These are phyloP conservation scores for Fragaria iinumae DNA, from an alignment of 306 rosid species.

Conservation along the genomic window DNA sequence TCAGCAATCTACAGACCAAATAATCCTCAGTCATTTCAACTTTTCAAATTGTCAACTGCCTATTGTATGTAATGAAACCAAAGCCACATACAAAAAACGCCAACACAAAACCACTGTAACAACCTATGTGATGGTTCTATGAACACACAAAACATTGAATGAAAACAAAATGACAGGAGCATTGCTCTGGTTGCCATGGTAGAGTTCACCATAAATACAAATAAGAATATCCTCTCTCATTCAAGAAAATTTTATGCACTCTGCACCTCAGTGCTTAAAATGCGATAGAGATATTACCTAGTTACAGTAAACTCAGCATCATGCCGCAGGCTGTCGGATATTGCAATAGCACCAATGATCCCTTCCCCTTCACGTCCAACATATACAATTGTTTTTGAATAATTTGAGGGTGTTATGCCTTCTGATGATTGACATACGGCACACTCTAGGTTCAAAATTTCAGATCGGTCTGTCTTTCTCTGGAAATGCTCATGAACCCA, in stretches of 20 bases:
- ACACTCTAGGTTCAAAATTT: constrained; percentile 54
- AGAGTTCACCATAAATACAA: neutral
- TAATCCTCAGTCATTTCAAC: neutral
- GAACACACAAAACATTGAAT: neutral
- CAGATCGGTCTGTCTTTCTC: constrained; percentile 37
- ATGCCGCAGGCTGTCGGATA: constrained; percentile 80
- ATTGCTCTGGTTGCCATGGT: neutral
- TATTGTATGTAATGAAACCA: neutral
- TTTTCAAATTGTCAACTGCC: neutral
- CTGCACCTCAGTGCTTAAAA: neutral
- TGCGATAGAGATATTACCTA: constrained; percentile 40
- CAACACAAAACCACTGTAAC: neutral
- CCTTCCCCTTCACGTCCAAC: constrained; percentile 98
- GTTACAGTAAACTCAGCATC: constrained; percentile 73
- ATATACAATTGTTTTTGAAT: constrained; percentile 81
- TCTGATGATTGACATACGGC: constrained; percentile 46
- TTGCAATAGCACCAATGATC: constrained; percentile 76
- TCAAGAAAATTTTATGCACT: neutral
- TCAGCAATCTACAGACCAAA: neutral
- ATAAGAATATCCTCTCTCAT: neutral
- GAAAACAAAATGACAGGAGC: neutral
- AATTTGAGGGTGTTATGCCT: constrained; percentile 46
- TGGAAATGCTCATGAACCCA: constrained; percentile 80
- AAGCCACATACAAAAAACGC: neutral
- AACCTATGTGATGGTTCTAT: neutral